Conservation (phyloP, 345 rosid species). For the Rhodamnia argentea region DNA sequence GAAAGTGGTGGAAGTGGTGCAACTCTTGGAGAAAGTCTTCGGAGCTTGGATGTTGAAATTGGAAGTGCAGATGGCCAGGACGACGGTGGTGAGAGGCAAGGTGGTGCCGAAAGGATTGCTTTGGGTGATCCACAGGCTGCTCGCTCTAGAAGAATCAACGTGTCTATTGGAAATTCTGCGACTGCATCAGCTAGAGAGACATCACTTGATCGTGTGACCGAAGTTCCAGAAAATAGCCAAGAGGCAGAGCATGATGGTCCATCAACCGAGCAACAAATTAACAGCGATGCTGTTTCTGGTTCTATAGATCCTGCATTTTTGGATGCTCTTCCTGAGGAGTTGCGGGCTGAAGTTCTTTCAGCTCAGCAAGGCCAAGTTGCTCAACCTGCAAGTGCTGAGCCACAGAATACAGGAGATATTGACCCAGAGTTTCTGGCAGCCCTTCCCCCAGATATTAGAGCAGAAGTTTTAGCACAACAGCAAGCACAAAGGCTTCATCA, state of each 20-base stretch:
- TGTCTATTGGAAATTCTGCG: slow-evolving; percentile 39
- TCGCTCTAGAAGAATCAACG: slow-evolving; percentile 60
- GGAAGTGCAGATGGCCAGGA: slow-evolving; percentile 99
- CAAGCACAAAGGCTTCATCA: slow-evolving; percentile 89
- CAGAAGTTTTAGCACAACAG: slow-evolving; percentile 92
- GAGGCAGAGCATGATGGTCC: slow-evolving; percentile 80
- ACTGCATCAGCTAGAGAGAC: slow-evolving; percentile 57
- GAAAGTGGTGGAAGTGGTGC: slow-evolving; percentile 97
- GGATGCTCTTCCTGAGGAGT: slow-evolving; percentile 95
- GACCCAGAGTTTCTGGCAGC: slow-evolving; percentile 99
- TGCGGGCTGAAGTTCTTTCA: slow-evolving; percentile 94
- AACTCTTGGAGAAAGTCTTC: slow-evolving; percentile 90
- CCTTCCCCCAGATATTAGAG: slow-evolving; percentile 92
- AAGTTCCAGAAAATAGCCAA: slow-evolving; percentile 79
- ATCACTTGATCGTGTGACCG: slow-evolving; percentile 83
- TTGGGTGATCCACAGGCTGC: slow-evolving; percentile 50
- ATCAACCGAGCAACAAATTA: slow-evolving; percentile 51
- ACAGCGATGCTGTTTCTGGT: slow-evolving; percentile 53
- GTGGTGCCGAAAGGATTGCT: slow-evolving; percentile 44
- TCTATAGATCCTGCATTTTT: slow-evolving; percentile 95
- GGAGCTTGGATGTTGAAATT: slow-evolving; percentile 95
- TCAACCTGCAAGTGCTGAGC: slow-evolving; percentile 62
- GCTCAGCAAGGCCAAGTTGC: slow-evolving; percentile 82
- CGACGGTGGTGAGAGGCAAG: slow-evolving; percentile 89
- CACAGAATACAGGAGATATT: slow-evolving; percentile 69